phyloP scores from a whole-genome alignment of 306 rosid genomes.

The Lotus japonicus region DNA sequence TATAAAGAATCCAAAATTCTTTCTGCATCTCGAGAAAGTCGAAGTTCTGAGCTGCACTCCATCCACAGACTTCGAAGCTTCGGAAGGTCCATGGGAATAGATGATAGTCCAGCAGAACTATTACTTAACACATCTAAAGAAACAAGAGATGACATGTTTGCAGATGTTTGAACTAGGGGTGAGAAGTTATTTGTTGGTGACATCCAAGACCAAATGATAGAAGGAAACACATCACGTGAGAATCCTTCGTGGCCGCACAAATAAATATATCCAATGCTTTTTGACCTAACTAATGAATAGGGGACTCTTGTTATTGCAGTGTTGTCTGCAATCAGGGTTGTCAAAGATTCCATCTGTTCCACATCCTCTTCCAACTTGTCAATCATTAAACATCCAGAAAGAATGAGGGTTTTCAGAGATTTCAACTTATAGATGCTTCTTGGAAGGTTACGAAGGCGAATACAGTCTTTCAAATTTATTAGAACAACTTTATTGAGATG shows the following conservation, averaged over 20 bases:
- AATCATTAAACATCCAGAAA: slow-evolving; percentile 25
- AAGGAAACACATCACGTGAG: slow-evolving; percentile 7
- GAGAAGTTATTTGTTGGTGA: no score
- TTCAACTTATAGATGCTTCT: slow-evolving; percentile 25
- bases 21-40: no score
- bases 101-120: no score
- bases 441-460: slow-evolving; percentile 18
- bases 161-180: no score
- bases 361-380: slow-evolving; percentile 29
- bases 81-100: no score
- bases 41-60: no score
- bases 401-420: slow-evolving; percentile 16
- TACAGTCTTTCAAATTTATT: slow-evolving; percentile 28
- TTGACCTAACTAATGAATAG: not conserved
- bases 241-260: slow-evolving; percentile 29
- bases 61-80: no score
- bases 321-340: slow-evolving; percentile 24
- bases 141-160: no score
- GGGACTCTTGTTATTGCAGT: slow-evolving; percentile 31
- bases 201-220: no score
- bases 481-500: not conserved
- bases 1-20: no score
- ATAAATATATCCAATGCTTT: slow-evolving; percentile 20
- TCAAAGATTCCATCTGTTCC: slow-evolving; percentile 21
- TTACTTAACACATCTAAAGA: no score